Evolutionary conservation across 78 protist genomes (phyloP).

Genomic region (Dictyostelium firmibasis): DNA sequence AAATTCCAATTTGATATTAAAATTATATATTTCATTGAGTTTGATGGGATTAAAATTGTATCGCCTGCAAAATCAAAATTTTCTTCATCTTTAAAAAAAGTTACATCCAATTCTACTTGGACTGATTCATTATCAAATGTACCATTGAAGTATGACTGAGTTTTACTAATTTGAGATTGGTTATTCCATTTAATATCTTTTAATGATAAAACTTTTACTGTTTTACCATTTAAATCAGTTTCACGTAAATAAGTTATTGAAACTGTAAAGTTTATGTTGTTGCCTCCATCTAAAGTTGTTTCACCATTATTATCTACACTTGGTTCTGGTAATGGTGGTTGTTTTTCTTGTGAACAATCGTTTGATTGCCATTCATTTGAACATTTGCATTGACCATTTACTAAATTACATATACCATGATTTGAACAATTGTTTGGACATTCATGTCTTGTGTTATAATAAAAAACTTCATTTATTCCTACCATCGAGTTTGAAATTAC

Average conservation of each 20-base stretch:
- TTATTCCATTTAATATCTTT: conserved; percentile 16
- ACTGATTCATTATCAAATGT: neutral
- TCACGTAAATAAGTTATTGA: conserved; percentile 13
- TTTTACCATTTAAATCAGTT: neutral
- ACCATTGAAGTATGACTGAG: neutral
- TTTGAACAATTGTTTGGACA: neutral
- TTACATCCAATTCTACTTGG: neutral
- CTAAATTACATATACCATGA: conserved; percentile 17
- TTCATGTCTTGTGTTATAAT: neutral
- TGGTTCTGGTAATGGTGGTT: neutral
- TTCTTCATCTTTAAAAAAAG: neutral
- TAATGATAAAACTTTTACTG: conserved; percentile 7
- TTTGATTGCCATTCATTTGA: neutral
- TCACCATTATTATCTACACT: conserved; percentile 11
- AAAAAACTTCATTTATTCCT: conserved; percentile 28
- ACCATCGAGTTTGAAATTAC: neutral
- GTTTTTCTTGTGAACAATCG: conserved; percentile 7
- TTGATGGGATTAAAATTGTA: neutral
- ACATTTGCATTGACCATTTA: conserved; percentile 4
- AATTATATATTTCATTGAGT: conserved; percentile 39
- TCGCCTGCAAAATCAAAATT: conserved; percentile 28
- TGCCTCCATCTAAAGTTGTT: neutral
- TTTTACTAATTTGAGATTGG: neutral
- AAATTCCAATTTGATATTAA: conserved; percentile 2
- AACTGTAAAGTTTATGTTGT: conserved; percentile 29